These are phyloP conservation scores for Seiridium cupressi DNA, from an alignment of 2,329 filamentous ascomycete species.

Conservation along the genomic window DNA sequence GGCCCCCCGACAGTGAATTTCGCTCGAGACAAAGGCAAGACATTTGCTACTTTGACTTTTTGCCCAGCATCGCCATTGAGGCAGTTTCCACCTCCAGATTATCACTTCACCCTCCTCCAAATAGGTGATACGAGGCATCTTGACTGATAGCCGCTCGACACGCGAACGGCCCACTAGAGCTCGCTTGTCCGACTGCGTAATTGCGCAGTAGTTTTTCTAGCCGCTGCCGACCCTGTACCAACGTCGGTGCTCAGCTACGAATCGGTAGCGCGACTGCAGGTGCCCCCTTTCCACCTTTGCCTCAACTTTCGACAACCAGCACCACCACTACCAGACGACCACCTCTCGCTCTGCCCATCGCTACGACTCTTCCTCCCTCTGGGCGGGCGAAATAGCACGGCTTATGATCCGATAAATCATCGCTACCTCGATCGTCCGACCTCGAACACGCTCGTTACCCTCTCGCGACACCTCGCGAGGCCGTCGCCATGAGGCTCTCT, in stretches of 20 bases:
- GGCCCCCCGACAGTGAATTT: neutral
- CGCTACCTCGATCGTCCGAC: neutral
- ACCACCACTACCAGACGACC: neutral
- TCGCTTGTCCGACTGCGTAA: constrained; percentile 1
- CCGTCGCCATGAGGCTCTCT: constrained; percentile 41
- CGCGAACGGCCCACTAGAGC: neutral
- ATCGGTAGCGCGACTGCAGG: neutral
- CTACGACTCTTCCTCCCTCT: neutral
- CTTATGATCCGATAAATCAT: neutral
- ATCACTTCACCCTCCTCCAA: too few species aligned
- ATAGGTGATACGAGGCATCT: neutral
- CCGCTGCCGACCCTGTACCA: neutral
- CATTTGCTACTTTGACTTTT: neutral
- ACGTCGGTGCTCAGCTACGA: neutral
- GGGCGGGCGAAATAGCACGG: neutral
- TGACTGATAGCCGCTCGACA: neutral
- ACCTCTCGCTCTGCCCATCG: neutral
- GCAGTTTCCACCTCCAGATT: too few species aligned
- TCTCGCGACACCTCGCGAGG: constrained; percentile 14
- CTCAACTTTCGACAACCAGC: neutral
- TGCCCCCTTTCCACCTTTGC: neutral
- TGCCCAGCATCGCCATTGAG: neutral
- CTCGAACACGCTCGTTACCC: constrained; percentile 18
- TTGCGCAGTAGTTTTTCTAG: constrained; percentile 6
- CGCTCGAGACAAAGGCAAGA: neutral